Conservation (phyloP, 2,329 filamentous ascomycete species). For the Verticillium albo-atrum region DNA sequence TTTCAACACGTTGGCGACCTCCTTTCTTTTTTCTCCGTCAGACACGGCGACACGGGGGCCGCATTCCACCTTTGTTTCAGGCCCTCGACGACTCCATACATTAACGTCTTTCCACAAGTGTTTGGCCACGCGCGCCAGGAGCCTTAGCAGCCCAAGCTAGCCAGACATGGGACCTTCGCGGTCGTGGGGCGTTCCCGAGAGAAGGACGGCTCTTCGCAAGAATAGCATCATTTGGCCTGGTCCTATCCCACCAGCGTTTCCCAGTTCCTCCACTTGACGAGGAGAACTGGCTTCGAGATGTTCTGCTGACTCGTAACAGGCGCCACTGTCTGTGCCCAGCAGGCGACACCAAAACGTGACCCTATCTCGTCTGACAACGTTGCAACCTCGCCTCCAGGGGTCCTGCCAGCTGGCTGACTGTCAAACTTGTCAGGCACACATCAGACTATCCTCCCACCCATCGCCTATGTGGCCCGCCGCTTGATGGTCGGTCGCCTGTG, state of each 20-base stretch:
- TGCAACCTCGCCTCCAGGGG: background rate
- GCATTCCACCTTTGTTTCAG: background rate
- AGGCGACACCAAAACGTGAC: background rate
- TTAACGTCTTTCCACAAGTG: background rate
- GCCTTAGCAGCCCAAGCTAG: background rate
- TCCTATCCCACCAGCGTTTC: background rate
- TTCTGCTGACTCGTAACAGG: background rate
- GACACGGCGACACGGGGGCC: background rate
- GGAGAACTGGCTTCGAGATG: background rate
- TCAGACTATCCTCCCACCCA: background rate
- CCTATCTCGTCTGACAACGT: background rate
- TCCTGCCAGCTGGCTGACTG: background rate
- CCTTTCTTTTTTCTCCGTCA: background rate
- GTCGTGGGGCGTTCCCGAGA: background rate
- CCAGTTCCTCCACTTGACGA: background rate
- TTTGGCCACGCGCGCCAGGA: background rate
- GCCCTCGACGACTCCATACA: background rate
- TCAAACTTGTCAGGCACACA: background rate
- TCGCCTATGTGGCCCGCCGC: background rate
- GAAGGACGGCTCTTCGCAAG: background rate
- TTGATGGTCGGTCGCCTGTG: background rate
- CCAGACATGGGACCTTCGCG: background rate
- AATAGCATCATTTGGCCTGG: background rate
- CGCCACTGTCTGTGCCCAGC: background rate
- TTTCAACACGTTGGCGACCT: background rate